Evolutionary conservation across 768 basidiomycete species (phyloP).

Genomic region (Auriscalpium orientale): DNA sequence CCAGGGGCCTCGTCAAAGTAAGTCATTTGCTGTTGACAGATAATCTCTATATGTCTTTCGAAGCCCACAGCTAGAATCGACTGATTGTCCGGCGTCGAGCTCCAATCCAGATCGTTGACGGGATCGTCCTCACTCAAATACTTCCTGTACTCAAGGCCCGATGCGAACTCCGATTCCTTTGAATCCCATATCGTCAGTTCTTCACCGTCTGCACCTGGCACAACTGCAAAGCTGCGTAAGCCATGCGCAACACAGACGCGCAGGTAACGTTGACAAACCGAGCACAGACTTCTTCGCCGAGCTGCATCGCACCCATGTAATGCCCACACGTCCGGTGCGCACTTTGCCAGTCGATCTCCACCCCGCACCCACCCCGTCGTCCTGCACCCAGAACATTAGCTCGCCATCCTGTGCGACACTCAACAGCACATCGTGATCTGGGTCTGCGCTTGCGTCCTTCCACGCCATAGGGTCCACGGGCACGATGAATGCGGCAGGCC

Average conservation of each 20-base stretch:
- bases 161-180: conserved; percentile 86
- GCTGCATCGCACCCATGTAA: conserved; percentile 76
- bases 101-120: conserved; percentile 88
- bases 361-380: conserved; percentile 20
- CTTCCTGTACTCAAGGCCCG: conserved; percentile 73
- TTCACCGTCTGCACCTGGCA: conserved; percentile 48
- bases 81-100: conserved; percentile 80
- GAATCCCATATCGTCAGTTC: conserved; percentile 97
- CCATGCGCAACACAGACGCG: neutral
- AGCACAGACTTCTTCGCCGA: conserved; percentile 89
- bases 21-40: conserved; percentile 90
- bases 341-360: conserved; percentile 74
- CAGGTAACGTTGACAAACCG: conserved; percentile 37
- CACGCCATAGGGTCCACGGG: conserved; percentile 89
- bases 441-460: conserved; percentile 30
- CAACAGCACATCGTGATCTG: conserved; percentile 64
- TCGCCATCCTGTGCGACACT: conserved; percentile 73
- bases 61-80: conserved; percentile 91
- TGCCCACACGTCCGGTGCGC: conserved; percentile 55
- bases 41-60: conserved; percentile 65
- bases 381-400: conserved; percentile 81
- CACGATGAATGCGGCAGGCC: conserved; percentile 40
- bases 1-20: conserved; percentile 80
- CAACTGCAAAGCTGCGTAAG: conserved; percentile 37
- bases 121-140: conserved; percentile 43